A percentile compares a stretch with the other conserved stretches of the same genome.
Evolutionary conservation across 352 stramenopile genomes (phyloP).

Genomic region (Pythium insidiosum): DNA sequence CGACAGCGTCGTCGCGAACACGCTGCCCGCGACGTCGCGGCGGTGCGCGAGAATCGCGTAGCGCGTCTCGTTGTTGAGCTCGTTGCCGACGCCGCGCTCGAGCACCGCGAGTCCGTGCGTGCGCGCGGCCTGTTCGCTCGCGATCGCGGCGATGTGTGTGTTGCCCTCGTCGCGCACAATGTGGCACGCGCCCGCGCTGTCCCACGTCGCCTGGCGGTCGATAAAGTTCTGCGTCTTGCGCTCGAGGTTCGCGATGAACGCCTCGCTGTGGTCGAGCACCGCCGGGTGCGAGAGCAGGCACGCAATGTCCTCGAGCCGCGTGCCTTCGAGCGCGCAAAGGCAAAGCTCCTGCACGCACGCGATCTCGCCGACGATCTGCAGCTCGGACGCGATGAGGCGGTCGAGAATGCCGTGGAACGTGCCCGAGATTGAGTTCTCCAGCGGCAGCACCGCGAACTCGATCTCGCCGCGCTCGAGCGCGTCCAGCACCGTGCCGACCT

Average conservation of each 20-base stretch:
- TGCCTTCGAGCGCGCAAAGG: constrained; percentile 34
- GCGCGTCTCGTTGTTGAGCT: constrained; percentile 64
- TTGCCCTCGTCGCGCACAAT: constrained; percentile 44
- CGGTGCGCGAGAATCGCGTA: constrained; percentile 71
- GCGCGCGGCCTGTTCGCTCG: constrained; percentile 46
- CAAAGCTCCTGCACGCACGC: constrained; percentile 57
- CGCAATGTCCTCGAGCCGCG: constrained; percentile 34
- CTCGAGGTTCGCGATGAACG: constrained; percentile 57
- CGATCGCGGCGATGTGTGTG: constrained; percentile 47
- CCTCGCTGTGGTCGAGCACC: constrained; percentile 57
- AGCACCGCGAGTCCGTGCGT: constrained; percentile 48
- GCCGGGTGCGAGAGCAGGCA: constrained; percentile 53
- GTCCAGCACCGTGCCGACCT: constrained; percentile 45
- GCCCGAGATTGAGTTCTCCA: constrained; percentile 69
- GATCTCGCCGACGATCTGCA: constrained; percentile 72
- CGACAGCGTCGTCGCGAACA: constrained; percentile 11
- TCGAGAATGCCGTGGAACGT: constrained; percentile 72
- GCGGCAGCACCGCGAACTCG: constrained; percentile 49
- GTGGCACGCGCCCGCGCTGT: constrained; percentile 56
- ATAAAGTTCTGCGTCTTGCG: constrained; percentile 40
- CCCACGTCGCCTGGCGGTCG: constrained; percentile 54
- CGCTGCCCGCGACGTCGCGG: constrained; percentile 22
- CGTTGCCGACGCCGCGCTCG: constrained; percentile 44
- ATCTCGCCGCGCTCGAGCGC: constrained; percentile 50
- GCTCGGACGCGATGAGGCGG: constrained; percentile 43